These are phyloP conservation scores for Zoysia matrella DNA, from an alignment of 202 grass and related monocot species.

Conservation along the genomic window DNA sequence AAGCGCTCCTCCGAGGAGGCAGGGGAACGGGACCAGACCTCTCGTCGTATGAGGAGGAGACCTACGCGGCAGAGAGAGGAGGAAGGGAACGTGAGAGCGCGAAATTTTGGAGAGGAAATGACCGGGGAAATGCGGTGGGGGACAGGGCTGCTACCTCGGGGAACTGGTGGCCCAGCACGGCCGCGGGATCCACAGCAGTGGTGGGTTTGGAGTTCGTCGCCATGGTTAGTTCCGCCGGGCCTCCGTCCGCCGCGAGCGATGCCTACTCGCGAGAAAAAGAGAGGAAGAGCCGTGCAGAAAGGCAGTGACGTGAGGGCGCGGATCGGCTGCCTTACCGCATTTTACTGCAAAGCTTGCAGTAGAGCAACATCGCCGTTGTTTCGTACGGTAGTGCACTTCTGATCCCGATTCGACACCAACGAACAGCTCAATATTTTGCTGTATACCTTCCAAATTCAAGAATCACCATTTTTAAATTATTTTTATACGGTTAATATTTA, in stretches of 20 bases:
- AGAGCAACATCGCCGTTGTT: too few species aligned
- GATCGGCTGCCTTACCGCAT: too few species aligned
- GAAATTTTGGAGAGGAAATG: neutral
- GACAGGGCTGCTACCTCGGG: slow-evolving; percentile 50
- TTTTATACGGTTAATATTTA: too few species aligned
- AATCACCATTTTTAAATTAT: too few species aligned
- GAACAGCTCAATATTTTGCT: too few species aligned
- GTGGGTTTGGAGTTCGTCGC: slow-evolving; percentile 24
- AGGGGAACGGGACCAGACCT: too few species aligned
- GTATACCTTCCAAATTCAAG: too few species aligned
- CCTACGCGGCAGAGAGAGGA: slow-evolving; percentile 42
- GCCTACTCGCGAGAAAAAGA: neutral
- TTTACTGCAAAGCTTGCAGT: too few species aligned
- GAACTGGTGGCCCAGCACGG: slow-evolving; percentile 77
- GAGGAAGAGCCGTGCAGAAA: slow-evolving; percentile 22
- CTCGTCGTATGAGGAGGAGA: slow-evolving; percentile 66
- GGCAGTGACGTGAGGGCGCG: too few species aligned
- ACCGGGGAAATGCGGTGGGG: neutral
- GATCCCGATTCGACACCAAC: too few species aligned
- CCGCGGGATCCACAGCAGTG: slow-evolving; percentile 52
- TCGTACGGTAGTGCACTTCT: too few species aligned
- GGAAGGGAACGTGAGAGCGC: neutral
- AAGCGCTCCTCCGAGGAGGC: slow-evolving; percentile 1
- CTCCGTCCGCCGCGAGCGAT: neutral
- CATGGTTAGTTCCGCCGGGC: slow-evolving; percentile 43